Percentiles rank a stretch among this genome's conserved stretches.
These are phyloP conservation scores for Rhodotorula glutinis DNA, from an alignment of 1,284 basidiomycete species.

Conservation along the genomic window DNA sequence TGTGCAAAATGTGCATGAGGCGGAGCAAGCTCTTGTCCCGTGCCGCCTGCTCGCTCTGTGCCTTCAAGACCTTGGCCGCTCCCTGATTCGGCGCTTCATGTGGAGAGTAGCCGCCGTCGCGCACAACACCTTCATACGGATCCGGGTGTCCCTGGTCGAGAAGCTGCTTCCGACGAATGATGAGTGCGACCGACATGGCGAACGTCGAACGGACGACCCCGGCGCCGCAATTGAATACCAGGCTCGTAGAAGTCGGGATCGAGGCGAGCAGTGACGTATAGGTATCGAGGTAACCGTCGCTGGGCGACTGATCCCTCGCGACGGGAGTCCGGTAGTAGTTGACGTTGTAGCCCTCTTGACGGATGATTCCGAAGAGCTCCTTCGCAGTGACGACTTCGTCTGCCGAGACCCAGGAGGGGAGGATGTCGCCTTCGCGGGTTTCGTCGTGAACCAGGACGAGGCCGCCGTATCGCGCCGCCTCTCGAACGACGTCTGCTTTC, in stretches of 20 bases:
- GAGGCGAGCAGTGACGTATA: conserved; percentile 50
- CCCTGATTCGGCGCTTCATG: conserved; percentile 1
- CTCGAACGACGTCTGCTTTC: conserved; percentile 89
- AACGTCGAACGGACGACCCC: conserved; percentile 85
- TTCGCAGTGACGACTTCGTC: conserved; percentile 82
- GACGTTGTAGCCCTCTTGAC: conserved; percentile 68
- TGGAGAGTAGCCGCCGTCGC: background rate
- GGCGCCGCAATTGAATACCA: conserved; percentile 97
- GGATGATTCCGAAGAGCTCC: conserved; percentile 81
- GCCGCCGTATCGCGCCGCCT: conserved; percentile 81
- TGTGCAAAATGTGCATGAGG: conserved; percentile 43
- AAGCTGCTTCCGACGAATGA: conserved; percentile 82
- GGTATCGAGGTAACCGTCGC: conserved; percentile 86
- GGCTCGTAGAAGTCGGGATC: conserved; percentile 78
- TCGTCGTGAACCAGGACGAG: conserved; percentile 76
- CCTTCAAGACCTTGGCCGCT: conserved; percentile 23
- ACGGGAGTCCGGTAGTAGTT: conserved; percentile 85
- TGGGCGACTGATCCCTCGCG: conserved; percentile 61
- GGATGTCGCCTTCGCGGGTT: conserved; percentile 60
- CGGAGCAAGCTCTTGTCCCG: conserved; percentile 40
- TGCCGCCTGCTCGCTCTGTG: conserved; percentile 36
- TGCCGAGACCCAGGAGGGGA: conserved; percentile 93
- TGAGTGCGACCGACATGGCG: conserved; percentile 90
- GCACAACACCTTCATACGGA: conserved; percentile 11
- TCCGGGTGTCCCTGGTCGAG: conserved; percentile 68